Conservation (phyloP, 345 rosid genomes). For the Triadica sebifera region DNA sequence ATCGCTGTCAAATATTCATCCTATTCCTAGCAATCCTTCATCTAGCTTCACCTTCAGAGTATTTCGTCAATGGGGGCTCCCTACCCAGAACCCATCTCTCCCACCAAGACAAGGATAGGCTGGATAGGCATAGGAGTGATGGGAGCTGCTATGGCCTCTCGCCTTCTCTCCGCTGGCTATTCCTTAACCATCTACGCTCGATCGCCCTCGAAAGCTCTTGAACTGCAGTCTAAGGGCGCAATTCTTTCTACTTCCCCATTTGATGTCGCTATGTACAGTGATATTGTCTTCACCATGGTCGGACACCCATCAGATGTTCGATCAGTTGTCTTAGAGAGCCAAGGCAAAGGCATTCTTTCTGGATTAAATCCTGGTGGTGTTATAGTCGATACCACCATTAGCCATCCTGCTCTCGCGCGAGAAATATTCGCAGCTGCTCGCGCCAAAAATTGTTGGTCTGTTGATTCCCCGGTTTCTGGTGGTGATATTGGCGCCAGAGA, state of each 20-base stretch:
- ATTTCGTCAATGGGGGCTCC: conserved; percentile 52
- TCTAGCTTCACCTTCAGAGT: neutral
- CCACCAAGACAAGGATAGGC: conserved; percentile 59
- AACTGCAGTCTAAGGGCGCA: conserved; percentile 64
- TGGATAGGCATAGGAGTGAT: conserved; percentile 87
- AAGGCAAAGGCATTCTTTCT: conserved; percentile 46
- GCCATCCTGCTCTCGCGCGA: conserved; percentile 59
- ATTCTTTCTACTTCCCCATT: conserved; percentile 40
- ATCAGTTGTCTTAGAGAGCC: conserved; percentile 50
- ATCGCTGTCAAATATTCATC: no score
- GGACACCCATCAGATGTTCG: conserved; percentile 75
- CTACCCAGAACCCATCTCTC: conserved; percentile 45
- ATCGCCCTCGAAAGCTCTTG: conserved; percentile 47
- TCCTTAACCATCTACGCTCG: conserved; percentile 65
- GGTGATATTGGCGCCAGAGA: conserved; percentile 73
- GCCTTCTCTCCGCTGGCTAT: conserved; percentile 69
- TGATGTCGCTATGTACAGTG: conserved; percentile 45
- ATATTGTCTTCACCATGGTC: conserved; percentile 76
- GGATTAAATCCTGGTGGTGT: conserved; percentile 60
- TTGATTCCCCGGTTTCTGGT: conserved; percentile 78
- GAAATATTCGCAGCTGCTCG: conserved; percentile 52
- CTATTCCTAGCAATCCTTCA: neutral
- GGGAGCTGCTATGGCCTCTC: conserved; percentile 89
- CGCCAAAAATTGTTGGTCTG: conserved; percentile 50
- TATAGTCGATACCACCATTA: conserved; percentile 65